Evolutionary conservation across 1,284 basidiomycete genomes (phyloP).

Genomic region (Hemileia vastatrix): DNA sequence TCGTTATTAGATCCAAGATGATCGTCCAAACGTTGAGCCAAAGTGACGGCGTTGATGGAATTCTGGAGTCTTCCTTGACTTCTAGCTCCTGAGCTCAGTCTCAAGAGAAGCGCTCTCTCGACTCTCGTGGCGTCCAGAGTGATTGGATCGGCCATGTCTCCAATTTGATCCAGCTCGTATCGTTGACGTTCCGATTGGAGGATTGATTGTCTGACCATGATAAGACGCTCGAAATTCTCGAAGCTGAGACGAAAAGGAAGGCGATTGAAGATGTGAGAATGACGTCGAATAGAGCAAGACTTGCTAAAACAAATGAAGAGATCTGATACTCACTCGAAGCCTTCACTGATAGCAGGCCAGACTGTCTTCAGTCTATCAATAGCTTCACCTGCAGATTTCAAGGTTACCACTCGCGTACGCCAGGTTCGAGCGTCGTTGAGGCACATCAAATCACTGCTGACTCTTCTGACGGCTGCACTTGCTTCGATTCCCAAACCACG

Average conservation of each 20-base stretch:
- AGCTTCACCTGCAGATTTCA: constrained; percentile 24
- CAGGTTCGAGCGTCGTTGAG: not conserved
- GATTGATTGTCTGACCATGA: constrained; percentile 74
- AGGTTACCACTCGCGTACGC: not conserved
- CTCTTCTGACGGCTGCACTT: constrained; percentile 16
- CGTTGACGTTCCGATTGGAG: constrained; percentile 58
- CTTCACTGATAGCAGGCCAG: constrained; percentile 51
- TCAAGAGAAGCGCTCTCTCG: constrained; percentile 63
- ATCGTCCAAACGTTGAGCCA: constrained; percentile 58
- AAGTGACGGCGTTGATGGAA: constrained; percentile 72
- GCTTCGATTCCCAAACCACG: constrained; percentile 27
- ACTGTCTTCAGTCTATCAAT: constrained; percentile 22
- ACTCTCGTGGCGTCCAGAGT: constrained; percentile 52
- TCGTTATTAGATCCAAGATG: constrained; percentile 26
- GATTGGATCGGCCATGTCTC: constrained; percentile 56
- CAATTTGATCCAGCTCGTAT: constrained; percentile 62
- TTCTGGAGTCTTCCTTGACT: constrained; percentile 62
- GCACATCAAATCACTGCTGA: constrained; percentile 7
- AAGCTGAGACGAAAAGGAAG: constrained; percentile 53
- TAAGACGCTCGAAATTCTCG: constrained; percentile 61
- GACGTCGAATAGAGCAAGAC: constrained; percentile 23
- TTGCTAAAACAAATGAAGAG: constrained; percentile 19
- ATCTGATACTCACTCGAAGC: constrained; percentile 56
- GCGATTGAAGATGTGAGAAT: constrained; percentile 4
- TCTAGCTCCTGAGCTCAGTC: constrained; percentile 65